Base-by-base conservation (phyloP, 208 protist species). In the Trypanosomatidae sp. region DNA sequence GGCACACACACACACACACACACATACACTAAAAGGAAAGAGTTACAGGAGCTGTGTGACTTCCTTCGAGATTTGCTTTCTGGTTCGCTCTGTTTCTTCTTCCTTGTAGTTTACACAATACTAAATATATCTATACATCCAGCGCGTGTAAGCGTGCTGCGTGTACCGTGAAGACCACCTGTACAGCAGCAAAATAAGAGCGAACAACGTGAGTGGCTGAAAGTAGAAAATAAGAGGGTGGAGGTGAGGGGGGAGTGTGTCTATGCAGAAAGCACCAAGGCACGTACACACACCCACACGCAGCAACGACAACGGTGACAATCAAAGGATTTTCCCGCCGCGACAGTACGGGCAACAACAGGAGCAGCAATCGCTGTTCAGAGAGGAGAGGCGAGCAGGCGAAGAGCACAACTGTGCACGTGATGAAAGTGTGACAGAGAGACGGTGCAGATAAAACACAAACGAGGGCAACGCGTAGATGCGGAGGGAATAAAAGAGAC, bases 251-350 rank as follows among this genome's bases (percentile, higher is more conserved):
- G 41, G 15, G 19, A 46, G 46, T 59, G 25, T 59, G 53, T 59
- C 53, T 59, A 59, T 25, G 22, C 10, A 59, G 25, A 43, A 64
- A 43, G 33, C 19, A 25, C 59, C 13, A 36, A 44, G 33, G 36
- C 59, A 64, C 33, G 36, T 43, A 41, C 59, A 44, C 56, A 66
- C 62, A 66, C 62, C 17, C 62, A 64, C 59, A 44, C 59, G 43
- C 33, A 43, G 33, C 56, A 39, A 62, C 13, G 8, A 22, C n/a
- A 62, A 62, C 28, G 33, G 30, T 1, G 30, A 22, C 2, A 60
- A 17, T 22, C 7, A 22, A 62, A 62, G 12, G 7, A n/a, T 7
- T 55, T n/a, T 55, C 22, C 50, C 50, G 25, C 50, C 22, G 22
- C 2, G 12, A 28, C 50, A 55, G 22, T n/a, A 25, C 17, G 9